These are phyloP conservation scores for Amphibolis antarctica DNA, from an alignment of 106 monocot species.

Conservation along the genomic window DNA sequence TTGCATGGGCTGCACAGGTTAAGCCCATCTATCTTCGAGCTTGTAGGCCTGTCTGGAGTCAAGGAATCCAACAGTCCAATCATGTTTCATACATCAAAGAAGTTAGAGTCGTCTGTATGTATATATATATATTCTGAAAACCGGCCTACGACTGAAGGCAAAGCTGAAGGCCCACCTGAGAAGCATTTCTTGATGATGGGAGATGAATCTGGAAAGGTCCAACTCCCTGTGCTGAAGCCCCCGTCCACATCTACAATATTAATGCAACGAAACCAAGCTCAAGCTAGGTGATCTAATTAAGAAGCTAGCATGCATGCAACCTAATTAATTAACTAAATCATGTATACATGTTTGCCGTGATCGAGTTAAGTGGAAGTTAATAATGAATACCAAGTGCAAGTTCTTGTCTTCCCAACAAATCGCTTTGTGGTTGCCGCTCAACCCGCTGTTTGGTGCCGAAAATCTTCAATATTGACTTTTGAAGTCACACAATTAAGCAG, in stretches of 20 bases:
- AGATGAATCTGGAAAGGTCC: constrained; percentile 32
- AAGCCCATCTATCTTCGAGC: constrained; percentile 45
- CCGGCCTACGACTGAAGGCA: too few species aligned
- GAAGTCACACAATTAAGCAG: not conserved
- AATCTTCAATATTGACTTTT: not conserved
- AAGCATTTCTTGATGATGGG: constrained; percentile 47
- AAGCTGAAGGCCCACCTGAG: constrained; percentile 56
- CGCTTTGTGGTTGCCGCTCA: not conserved
- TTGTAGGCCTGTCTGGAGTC: constrained; percentile 49
- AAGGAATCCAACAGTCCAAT: not conserved
- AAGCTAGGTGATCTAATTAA: too few species aligned
- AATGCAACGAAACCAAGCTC: not conserved
- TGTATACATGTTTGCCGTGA: too few species aligned
- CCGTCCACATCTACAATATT: constrained; percentile 34
- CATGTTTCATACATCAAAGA: too few species aligned
- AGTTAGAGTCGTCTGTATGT: too few species aligned
- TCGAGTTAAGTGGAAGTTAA: too few species aligned
- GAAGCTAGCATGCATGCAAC: too few species aligned
- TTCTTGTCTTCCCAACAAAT: not conserved
- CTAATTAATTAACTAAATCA: too few species aligned
- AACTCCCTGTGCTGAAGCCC: constrained; percentile 23
- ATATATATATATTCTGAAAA: not conserved
- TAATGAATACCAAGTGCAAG: constrained; percentile 1
- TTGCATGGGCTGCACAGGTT: constrained; percentile 23
- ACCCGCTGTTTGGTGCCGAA: not conserved